Evolutionary conservation across 495 filamentous ascomycete genomes (phyloP), one percentile per base, ranked within the genome.

Genomic region (Gamarada debralockiae): DNA sequence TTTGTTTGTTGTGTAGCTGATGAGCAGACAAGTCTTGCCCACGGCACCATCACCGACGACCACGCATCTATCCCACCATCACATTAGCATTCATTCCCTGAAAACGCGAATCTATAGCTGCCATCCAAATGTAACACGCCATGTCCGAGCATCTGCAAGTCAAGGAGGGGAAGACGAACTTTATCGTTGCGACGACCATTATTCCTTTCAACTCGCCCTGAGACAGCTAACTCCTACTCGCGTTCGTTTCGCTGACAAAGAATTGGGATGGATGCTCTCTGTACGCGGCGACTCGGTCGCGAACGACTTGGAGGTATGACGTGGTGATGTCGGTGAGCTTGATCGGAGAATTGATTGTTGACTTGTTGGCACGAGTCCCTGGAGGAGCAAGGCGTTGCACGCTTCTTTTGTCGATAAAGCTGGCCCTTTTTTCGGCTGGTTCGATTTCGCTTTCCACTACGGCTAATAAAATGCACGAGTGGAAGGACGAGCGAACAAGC

Each of bases 41-140:
- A 98, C 93, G 52, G 93, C 93, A 90, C 93, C 93, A 70, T 98
- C 93, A 70, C 93, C 93, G 64, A 98, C 93, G 48, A 98, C 93
- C 55, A 98, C 93, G 76, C 93, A 98, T 43, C 55, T 60, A 59
- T 25, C 48, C 8, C 13, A 54, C 48, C 41, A 39, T 14, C 13
- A n/a, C n/a, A 27, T 60, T 56, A 60, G 57, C 47, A 18, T 39
- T 25, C 50, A 29, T 39, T 37, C 21, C 34, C 34, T 42, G 17
- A 31, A 29, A 41, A n/a, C n/a, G 33, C 14, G 38, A 40, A 23
- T 27, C 15, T 29, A 24, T n/a, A 14, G 53, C 44, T 47, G 5
- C 27, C 27, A 29, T 29, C 5, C 27, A 29, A 29, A 10, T 10
- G 10, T 29, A 10, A 29, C 10, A 10, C 27, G 27, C 27, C 27